Base-by-base conservation (phyloP, 2,329 filamentous ascomycete genomes). In the Colletotrichum tamarilloi region DNA sequence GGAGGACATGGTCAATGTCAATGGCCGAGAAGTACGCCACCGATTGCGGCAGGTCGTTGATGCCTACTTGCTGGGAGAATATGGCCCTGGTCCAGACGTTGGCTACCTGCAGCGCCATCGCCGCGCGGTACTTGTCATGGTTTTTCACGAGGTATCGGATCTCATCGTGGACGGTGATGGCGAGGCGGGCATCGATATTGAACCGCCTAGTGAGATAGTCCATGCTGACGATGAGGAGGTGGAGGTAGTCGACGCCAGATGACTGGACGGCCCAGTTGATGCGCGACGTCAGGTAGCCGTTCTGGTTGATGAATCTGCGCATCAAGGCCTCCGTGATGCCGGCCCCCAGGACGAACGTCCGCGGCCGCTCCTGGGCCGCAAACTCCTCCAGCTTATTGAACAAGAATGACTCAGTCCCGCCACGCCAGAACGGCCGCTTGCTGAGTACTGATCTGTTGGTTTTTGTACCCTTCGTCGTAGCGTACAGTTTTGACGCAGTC, bases 241-340 rank as follows among this genome's bases (percentile, higher is more conserved):
- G 97, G 2, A 99, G 89, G 81, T 99, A 99, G 82, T 99, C 97
- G 4, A 98, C 96, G 5, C 97, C 97, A 0, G 94, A 97, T 1
- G 95, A 98, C 79, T 99, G 97, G 77, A 99, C 98, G 3, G 97
- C 97, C 97, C 97, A 99, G 81, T 99, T 99, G 84, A 99, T 98
- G 42, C 97, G 92, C 22, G 94, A 97, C 1, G 97, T 98, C 85
- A 99, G 92, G 84, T 98, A 99, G 26, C 93, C 94, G 46, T 95
- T 95, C 79, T 94, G 97, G 82, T 90, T 94, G 78, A 99, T 92
- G 79, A 93, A 97, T 19, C 94, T 92, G 66, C 92, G 89, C 92
- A 97, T 97, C 24, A 99, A 86, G 0, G 97, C 97, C 84, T 99
- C 95, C 0, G 97, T 99, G 76, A 99, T 99, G 19, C 95, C 96